Evolutionary conservation across 2,329 filamentous ascomycete genomes (phyloP).

Genomic region (Sordariomycetes sp.): DNA sequence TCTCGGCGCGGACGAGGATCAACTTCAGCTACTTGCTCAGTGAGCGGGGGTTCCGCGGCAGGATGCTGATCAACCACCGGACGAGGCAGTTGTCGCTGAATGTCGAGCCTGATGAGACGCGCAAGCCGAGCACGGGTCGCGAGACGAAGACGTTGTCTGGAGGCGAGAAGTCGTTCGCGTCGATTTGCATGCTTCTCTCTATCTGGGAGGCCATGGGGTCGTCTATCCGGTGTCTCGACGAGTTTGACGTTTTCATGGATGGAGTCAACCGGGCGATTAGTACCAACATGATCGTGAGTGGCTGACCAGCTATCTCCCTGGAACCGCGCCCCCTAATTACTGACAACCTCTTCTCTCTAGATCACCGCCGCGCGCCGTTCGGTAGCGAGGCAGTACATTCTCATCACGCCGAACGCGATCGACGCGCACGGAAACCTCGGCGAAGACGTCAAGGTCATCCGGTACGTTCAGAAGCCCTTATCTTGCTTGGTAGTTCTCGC

Average conservation of each 20-base stretch:
- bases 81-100: conserved; percentile 64
- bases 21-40: conserved; percentile 82
- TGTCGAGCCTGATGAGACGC: conserved; percentile 60
- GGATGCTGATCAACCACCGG: conserved; percentile 64
- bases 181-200: conserved; percentile 81
- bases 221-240: conserved; percentile 85
- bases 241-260: conserved; percentile 99
- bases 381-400: conserved; percentile 85
- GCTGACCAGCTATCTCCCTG: not conserved
- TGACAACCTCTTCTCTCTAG: not conserved
- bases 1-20: conserved; percentile 72
- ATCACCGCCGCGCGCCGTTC: conserved; percentile 62
- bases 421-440: conserved; percentile 41
- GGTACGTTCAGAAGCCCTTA: conserved; percentile 27
- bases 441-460: conserved; percentile 66
- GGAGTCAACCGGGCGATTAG: conserved; percentile 87
- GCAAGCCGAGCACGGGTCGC: conserved; percentile 54
- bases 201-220: conserved; percentile 99
- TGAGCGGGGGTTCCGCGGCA: conserved; percentile 79
- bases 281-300: conserved; percentile 78
- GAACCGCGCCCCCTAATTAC: not conserved
- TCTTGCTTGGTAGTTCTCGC: not conserved
- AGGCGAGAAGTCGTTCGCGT: conserved; percentile 95
- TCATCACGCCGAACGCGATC: conserved; percentile 90
- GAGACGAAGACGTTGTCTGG: conserved; percentile 88